Percentiles rank a stretch among this genome's conserved stretches.
These are phyloP conservation scores for Sclerotinia sclerotiorum DNA, from an alignment of 2,329 filamentous ascomycete genomes.

Conservation along the genomic window DNA sequence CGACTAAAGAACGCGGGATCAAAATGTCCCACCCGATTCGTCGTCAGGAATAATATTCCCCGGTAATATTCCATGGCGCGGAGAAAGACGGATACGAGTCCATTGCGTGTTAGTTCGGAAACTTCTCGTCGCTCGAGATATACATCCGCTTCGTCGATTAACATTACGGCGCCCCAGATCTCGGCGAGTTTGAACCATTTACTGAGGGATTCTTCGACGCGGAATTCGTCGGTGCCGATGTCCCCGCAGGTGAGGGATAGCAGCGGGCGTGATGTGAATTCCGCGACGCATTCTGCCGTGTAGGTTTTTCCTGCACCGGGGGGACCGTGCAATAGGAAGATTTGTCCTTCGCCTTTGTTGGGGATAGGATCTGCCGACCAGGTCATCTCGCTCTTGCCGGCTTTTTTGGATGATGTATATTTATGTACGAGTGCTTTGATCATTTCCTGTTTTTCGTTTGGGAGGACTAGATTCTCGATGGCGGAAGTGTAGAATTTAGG, in stretches of 20 bases:
- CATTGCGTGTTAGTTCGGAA: slow-evolving; percentile 41
- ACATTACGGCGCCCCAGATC: slow-evolving; percentile 51
- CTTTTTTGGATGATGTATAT: slow-evolving; percentile 25
- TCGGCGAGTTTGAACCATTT: slow-evolving; percentile 50
- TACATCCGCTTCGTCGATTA: slow-evolving; percentile 55
- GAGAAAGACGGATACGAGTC: slow-evolving; percentile 44
- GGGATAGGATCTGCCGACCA: slow-evolving; percentile 31
- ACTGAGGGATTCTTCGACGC: slow-evolving; percentile 50
- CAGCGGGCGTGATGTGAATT: slow-evolving; percentile 33
- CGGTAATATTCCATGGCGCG: slow-evolving; percentile 45
- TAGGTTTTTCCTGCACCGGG: slow-evolving; percentile 34
- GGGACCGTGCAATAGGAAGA: slow-evolving; percentile 32
- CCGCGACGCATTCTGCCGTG: slow-evolving; percentile 35
- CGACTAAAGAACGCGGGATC: slow-evolving; percentile 45
- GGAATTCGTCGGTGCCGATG: slow-evolving; percentile 48
- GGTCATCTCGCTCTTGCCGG: slow-evolving; percentile 16
- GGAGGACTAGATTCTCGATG: slow-evolving; percentile 31
- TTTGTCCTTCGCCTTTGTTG: slow-evolving; percentile 33
- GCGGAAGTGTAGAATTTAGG: slow-evolving; percentile 30
- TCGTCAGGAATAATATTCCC: slow-evolving; percentile 47
- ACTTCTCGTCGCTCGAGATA: slow-evolving; percentile 44
- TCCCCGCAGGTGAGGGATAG: slow-evolving; percentile 47
- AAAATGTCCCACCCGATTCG: slow-evolving; percentile 44
- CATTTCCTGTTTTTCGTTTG: slow-evolving; percentile 29
- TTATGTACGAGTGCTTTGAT: slow-evolving; percentile 34